phyloP scores from a whole-genome alignment of 2,329 filamentous ascomycete species.

The Phyllosticta capitalensis region DNA sequence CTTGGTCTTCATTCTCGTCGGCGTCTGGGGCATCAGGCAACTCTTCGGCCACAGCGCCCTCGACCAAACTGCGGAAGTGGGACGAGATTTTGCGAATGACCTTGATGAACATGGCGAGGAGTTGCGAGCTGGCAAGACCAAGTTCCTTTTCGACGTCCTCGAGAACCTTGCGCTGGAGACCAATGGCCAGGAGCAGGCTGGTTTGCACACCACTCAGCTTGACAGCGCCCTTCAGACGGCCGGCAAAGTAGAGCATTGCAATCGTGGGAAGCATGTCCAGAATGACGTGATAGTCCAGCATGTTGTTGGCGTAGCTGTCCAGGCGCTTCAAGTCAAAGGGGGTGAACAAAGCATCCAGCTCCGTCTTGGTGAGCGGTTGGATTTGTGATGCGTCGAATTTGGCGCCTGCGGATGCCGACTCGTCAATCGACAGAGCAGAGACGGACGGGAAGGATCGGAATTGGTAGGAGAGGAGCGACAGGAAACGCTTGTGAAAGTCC shows the following conservation, averaged over 20 bases:
- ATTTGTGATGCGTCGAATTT: conserved; percentile 52
- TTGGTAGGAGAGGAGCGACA: conserved; percentile 81
- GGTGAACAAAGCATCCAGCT: conserved; percentile 69
- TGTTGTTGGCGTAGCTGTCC: conserved; percentile 91
- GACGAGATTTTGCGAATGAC: conserved; percentile 78
- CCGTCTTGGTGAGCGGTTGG: conserved; percentile 56
- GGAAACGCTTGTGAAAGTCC: conserved; percentile 92
- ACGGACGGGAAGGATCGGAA: conserved; percentile 74
- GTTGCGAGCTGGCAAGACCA: conserved; percentile 61
- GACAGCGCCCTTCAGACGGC: conserved; percentile 57
- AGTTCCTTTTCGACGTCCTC: conserved; percentile 73
- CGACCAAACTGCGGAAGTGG: conserved; percentile 66
- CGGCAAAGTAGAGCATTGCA: conserved; percentile 75
- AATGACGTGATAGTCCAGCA: conserved; percentile 96
- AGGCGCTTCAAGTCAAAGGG: conserved; percentile 93
- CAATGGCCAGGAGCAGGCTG: conserved; percentile 71
- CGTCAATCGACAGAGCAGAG: conserved; percentile 76
- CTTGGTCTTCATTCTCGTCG: conserved; percentile 50
- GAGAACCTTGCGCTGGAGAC: conserved; percentile 81
- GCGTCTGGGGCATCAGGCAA: conserved; percentile 36
- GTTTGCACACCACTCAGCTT: conserved; percentile 75
- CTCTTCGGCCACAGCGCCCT: conserved; percentile 50
- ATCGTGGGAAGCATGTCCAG: conserved; percentile 82
- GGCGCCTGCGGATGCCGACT: conserved; percentile 67
- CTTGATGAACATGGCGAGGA: conserved; percentile 96